Percentiles rank a stretch among this genome's conserved stretches.
These are phyloP conservation scores for Exobasidium rhododendri DNA, from an alignment of 1,284 basidiomycete species.

Conservation along the genomic window DNA sequence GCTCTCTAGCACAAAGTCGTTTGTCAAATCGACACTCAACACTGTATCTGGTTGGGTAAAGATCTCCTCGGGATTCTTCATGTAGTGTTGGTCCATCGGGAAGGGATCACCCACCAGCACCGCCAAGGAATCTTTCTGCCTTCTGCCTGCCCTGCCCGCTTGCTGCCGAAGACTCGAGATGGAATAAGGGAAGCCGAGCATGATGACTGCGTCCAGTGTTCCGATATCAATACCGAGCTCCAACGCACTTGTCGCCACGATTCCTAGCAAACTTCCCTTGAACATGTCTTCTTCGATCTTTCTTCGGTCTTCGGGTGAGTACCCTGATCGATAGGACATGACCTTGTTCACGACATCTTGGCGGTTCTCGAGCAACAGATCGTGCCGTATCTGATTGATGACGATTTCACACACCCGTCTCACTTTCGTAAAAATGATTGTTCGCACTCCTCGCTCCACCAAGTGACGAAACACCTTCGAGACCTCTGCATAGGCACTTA, in stretches of 20 bases:
- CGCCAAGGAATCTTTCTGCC: conserved; percentile 76
- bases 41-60: conserved; percentile 61
- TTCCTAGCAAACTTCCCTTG: conserved; percentile 72
- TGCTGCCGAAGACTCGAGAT: conserved; percentile 71
- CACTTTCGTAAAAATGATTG: conserved; percentile 85
- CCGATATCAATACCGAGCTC: conserved; percentile 91
- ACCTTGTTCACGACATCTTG: conserved; percentile 73
- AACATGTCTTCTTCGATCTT: conserved; percentile 82
- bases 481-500: conserved; percentile 69
- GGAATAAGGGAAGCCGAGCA: conserved; percentile 76
- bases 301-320: conserved; percentile 68
- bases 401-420: conserved; percentile 77
- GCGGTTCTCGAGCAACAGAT: conserved; percentile 72
- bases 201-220: conserved; percentile 78
- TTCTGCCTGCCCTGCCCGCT: conserved; percentile 79
- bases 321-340: conserved; percentile 80
- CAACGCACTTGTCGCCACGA: conserved; percentile 85
- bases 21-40: conserved; percentile 71
- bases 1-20: conserved; percentile 72
- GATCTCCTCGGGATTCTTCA: conserved; percentile 62
- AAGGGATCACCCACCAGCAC: conserved; percentile 71
- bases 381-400: conserved; percentile 73
- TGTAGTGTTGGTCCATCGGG: conserved; percentile 76
- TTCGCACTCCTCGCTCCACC: conserved; percentile 74
- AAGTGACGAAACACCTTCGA: conserved; percentile 73